These are phyloP conservation scores for Aspergillus ochraceoroseus DNA, from an alignment of 2,329 filamentous ascomycete species.

Conservation along the genomic window DNA sequence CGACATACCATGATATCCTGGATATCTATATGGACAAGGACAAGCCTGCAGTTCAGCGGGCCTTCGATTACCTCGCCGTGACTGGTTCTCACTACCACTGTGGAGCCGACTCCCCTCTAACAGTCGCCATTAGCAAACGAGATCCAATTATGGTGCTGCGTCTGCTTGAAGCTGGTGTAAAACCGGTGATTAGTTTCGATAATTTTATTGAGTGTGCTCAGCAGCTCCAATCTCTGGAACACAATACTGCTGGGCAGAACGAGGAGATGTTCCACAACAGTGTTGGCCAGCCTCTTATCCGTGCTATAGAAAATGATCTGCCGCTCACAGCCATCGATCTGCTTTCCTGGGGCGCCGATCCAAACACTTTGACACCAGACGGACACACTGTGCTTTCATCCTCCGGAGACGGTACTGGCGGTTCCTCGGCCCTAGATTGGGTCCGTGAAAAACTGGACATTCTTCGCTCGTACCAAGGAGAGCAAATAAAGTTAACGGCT, in stretches of 20 bases:
- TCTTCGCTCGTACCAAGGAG: constrained; percentile 47
- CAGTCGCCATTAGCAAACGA: constrained; percentile 53
- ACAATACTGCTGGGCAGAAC: constrained; percentile 45
- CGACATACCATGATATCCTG: constrained; percentile 45
- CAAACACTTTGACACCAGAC: constrained; percentile 53
- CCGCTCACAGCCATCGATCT: constrained; percentile 54
- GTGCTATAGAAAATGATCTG: constrained; percentile 53
- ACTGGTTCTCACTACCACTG: constrained; percentile 32
- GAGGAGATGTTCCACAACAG: constrained; percentile 46
- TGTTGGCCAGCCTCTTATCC: constrained; percentile 62
- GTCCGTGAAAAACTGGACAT: constrained; percentile 51
- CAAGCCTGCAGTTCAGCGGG: constrained; percentile 55
- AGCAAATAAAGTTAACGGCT: constrained; percentile 20
- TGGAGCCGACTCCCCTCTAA: constrained; percentile 49
- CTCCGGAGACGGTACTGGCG: neutral
- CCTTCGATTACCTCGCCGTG: constrained; percentile 61
- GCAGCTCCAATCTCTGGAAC: constrained; percentile 27
- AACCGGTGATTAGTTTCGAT: constrained; percentile 56
- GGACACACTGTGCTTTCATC: constrained; percentile 25
- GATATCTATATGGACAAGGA: constrained; percentile 51
- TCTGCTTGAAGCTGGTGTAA: constrained; percentile 61
- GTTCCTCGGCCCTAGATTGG: constrained; percentile 55
- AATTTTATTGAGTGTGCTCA: constrained; percentile 33
- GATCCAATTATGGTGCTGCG: constrained; percentile 54
- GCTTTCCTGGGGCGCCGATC: constrained; percentile 60